Evolutionary conservation across 225 moss, liverwort and hornwort genomes (phyloP), one percentile per base, ranked within the genome.

Genomic region (Anthoceros angustus): DNA sequence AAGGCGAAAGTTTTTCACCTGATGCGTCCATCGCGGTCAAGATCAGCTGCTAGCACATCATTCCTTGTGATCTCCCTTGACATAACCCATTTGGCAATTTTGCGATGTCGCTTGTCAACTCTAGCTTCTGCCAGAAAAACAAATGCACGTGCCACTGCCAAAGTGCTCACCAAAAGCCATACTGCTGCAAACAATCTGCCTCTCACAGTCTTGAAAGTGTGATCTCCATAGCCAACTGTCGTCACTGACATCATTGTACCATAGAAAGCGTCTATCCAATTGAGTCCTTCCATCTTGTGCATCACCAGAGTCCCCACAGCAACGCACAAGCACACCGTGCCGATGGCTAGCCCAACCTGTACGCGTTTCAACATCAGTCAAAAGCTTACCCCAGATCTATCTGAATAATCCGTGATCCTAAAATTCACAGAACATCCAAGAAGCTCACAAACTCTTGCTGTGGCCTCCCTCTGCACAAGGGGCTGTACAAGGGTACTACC

Each of bases 121-220:
- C 94, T 75, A 4, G 91, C 94, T 69, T 95, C 94, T 7, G 94
- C 88, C 68, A 95, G 66, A n/a, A 77, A 95, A 10, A 91, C 66
- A 41, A 95, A 88, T 40, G 90, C 91, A 40, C 94, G 76, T 9
- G 94, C 94, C 65, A 95, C 94, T 11, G 90, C 90, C 77, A 95
- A 62, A 4, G 94, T 95, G 15, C 94, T 88, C 12, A 88, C 69
- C 68, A 91, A 49, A n/a, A 95, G 83, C 94, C 94, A 95, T 32
- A 85, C 49, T 0, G 85, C 88, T 0, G 94, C 90, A 39, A 95
- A 91, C 10, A 95, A 63, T n/a, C 94, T 80, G 15, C 94, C 94
- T 6, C 43, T 74, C 45, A 70, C 71, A 4, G 84, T 88, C 70
- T 84, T 78, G 23, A 95, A 95, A 0, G 91, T 80, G 20, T 82